Percentiles rank a stretch among this genome's conserved stretches.
Evolutionary conservation across 176 grass and related monocot genomes (phyloP).

Genomic region (Triticum monococcum): DNA sequence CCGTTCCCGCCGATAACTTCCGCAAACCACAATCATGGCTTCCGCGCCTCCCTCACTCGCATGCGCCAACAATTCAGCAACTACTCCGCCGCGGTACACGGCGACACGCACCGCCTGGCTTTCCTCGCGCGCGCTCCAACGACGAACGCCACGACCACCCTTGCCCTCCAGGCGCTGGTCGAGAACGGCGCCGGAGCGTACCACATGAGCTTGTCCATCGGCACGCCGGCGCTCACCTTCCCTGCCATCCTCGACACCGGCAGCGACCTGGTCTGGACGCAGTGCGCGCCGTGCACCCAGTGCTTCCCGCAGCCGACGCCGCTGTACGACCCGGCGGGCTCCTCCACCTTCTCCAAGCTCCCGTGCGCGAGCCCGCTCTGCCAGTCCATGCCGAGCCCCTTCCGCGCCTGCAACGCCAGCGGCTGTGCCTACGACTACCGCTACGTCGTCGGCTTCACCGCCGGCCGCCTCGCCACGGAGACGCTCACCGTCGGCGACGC

Average conservation of each 20-base stretch:
- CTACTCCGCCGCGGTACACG: not conserved
- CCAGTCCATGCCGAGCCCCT: not conserved
- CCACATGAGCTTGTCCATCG: constrained; percentile 48
- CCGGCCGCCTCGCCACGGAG: constrained; percentile 44
- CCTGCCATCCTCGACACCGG: constrained; percentile 42
- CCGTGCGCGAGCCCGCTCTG: constrained; percentile 32
- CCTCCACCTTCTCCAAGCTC: constrained; percentile 36
- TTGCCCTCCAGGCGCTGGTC: not conserved
- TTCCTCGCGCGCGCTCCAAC: not conserved
- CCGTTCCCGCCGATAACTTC: constrained; percentile 14
- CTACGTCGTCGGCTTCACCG: constrained; percentile 38
- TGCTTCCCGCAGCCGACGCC: constrained; percentile 49
- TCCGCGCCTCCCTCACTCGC: constrained; percentile 23
- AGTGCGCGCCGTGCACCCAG: constrained; percentile 42
- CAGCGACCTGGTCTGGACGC: constrained; percentile 64
- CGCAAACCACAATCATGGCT: not conserved
- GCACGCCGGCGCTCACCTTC: constrained; percentile 46
- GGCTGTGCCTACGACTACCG: constrained; percentile 48
- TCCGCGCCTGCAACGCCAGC: constrained; percentile 28
- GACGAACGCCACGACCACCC: not conserved
- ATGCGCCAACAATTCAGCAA: not conserved
- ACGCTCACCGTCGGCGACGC: constrained; percentile 20
- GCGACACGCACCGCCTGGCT: constrained; percentile 7
- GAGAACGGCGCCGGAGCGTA: constrained; percentile 35
- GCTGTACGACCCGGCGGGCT: constrained; percentile 45